Evolutionary conservation across 192 early-diverging fungal genomes (phyloP).

Genomic region (Entomortierella beljakovae): DNA sequence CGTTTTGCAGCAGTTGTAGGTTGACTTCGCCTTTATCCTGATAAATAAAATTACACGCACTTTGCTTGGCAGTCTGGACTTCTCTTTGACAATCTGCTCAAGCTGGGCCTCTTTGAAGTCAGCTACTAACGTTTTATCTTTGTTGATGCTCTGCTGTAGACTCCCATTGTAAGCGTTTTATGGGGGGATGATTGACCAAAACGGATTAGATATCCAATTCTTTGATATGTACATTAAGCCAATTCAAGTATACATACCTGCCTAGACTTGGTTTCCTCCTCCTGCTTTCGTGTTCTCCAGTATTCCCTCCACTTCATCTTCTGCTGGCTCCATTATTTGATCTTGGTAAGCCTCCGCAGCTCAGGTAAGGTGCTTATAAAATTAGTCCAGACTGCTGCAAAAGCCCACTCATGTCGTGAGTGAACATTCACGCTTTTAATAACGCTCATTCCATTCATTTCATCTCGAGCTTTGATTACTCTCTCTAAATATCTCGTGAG

Average conservation of each 20-base stretch:
- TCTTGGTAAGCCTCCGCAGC: not conserved
- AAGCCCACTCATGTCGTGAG: not conserved
- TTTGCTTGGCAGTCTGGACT: not conserved
- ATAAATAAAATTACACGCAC: not conserved
- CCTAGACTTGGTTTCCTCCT: not conserved
- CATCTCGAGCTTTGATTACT: not conserved
- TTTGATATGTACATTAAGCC: not conserved
- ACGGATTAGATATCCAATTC: not conserved
- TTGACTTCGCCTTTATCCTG: not conserved
- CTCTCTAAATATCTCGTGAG: conserved; percentile 1
- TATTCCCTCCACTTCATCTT: not conserved
- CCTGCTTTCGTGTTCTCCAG: not conserved
- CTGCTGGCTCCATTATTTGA: conserved; percentile 2
- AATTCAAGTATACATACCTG: not conserved
- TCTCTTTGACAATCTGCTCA: not conserved
- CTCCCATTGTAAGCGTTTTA: not conserved
- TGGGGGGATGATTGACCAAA: not conserved
- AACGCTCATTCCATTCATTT: not conserved
- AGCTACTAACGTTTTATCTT: not conserved
- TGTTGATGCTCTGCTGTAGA: not conserved
- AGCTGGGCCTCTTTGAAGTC: not conserved
- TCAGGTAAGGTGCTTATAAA: not conserved
- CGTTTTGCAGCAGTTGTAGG: not conserved
- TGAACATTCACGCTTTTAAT: conserved; percentile 4
- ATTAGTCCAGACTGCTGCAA: not conserved